These are phyloP conservation scores for Diaporthe sp. DNA, from an alignment of 2,329 filamentous ascomycete genomes.

Conservation along the genomic window DNA sequence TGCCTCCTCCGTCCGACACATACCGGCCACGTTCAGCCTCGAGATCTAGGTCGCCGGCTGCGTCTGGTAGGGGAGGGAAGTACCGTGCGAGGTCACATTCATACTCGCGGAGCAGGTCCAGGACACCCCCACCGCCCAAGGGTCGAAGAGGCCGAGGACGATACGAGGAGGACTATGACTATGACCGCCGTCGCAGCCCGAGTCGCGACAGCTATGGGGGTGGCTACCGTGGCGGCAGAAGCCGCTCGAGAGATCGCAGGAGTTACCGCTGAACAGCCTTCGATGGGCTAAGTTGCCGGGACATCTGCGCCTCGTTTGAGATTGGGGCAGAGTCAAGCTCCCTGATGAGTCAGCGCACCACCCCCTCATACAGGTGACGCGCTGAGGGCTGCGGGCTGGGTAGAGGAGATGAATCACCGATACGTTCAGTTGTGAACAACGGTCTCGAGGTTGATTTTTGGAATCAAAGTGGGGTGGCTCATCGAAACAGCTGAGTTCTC, in stretches of 20 bases:
- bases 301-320: background rate
- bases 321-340: background rate
- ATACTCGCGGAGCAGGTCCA: conserved; percentile 37
- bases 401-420: background rate
- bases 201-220: conserved; percentile 59
- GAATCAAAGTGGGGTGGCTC: background rate
- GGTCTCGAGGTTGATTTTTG: background rate
- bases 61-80: conserved; percentile 45
- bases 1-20: conserved; percentile 57
- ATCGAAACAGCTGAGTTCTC: conserved; percentile 8
- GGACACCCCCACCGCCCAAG: conserved; percentile 45
- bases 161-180: conserved; percentile 46
- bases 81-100: conserved; percentile 60
- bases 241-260: conserved; percentile 52
- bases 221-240: conserved; percentile 47
- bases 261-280: conserved; percentile 43
- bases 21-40: conserved; percentile 72
- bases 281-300: background rate
- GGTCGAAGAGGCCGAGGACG: conserved; percentile 46
- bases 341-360: background rate
- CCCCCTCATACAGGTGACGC: background rate
- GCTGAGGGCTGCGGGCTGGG: background rate
- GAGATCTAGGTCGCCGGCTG: conserved; percentile 54
- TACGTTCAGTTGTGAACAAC: background rate
- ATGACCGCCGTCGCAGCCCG: conserved; percentile 54